Percentiles rank a stretch among this genome's conserved stretches.
Evolutionary conservation across 176 grass and related monocot species (phyloP).

Genomic region (Bolboschoenus planiculmis): DNA sequence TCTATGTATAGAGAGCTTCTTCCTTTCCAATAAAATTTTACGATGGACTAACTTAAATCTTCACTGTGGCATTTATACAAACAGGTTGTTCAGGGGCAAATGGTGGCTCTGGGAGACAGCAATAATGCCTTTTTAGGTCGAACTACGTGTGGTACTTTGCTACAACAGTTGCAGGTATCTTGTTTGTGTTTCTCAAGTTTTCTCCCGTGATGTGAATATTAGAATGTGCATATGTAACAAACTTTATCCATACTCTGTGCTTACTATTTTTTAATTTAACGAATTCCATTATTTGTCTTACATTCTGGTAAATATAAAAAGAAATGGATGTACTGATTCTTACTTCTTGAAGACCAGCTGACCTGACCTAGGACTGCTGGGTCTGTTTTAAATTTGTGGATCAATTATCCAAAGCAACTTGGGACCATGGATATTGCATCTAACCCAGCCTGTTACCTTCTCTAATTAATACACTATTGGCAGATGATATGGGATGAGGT

Average conservation of each 20-base stretch:
- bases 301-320: background rate
- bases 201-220: background rate
- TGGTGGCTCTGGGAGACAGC: constrained; percentile 51
- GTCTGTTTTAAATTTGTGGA: background rate
- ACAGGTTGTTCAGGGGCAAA: constrained; percentile 37
- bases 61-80: background rate
- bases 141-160: constrained; percentile 76
- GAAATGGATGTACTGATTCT: background rate
- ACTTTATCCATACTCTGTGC: background rate
- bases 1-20: background rate
- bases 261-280: background rate
- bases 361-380: background rate
- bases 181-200: background rate
- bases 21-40: background rate
- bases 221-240: background rate
- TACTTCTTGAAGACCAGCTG: background rate
- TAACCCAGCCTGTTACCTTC: background rate
- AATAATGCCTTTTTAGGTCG: constrained; percentile 53
- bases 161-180: constrained; percentile 76
- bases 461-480: constrained; percentile 16
- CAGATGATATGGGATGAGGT: constrained; percentile 96
- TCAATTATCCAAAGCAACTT: background rate
- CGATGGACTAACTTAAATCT: no score
- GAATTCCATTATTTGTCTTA: background rate
- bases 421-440: background rate